Evolutionary conservation across 2,329 filamentous ascomycete genomes (phyloP), one percentile per base, ranked within the genome.

Genomic region (Eutypella sp.): DNA sequence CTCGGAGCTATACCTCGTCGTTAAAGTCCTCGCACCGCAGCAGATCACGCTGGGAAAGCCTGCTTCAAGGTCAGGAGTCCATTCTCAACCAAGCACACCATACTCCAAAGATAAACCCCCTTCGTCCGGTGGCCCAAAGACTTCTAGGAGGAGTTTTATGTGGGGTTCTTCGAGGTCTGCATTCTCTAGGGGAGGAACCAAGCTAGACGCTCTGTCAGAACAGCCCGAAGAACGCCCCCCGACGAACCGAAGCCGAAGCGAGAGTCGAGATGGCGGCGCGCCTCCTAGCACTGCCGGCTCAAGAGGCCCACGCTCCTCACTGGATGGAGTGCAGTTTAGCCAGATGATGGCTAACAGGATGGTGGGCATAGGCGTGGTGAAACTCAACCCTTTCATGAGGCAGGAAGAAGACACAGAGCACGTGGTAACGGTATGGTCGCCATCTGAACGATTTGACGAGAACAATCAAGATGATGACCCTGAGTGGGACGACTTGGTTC

Each of bases 1-100:
- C 40, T 80, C 81, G 3, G 85, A 89, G 42, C 69, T 97, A 18
- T 96, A 87, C 62, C 75, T 99, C 2, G 83, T 96, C 3, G 85
- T 93, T 52, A 89, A 87, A 57, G 79, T 96, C 7, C 76, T 89
- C 41, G 78, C 82, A 3, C 67, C 72, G 0, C 75, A 81, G 47
- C 75, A 76, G 40, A 66, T 81, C 5, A 50, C 68, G 11, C 53
- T 64, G 3, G 59, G 65, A 11, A 75, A 77, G 48, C 75, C 78
- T 1, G 60, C 66, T 7, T 81, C 79, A 4, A 71, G 78, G 42
- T 73, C 76, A 6, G 76, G 76, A 18, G 67, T 71, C 1, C 67
- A 67, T 11, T 65, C 67, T 3, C 69, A 73, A 29, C 63, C 60
- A 23, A 57, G 54, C 40, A 55, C 56, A 18, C 58, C 64, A 9